Evolutionary conservation across 2,329 filamentous ascomycete species (phyloP).

Genomic region (Epicoccum sorghinum): DNA sequence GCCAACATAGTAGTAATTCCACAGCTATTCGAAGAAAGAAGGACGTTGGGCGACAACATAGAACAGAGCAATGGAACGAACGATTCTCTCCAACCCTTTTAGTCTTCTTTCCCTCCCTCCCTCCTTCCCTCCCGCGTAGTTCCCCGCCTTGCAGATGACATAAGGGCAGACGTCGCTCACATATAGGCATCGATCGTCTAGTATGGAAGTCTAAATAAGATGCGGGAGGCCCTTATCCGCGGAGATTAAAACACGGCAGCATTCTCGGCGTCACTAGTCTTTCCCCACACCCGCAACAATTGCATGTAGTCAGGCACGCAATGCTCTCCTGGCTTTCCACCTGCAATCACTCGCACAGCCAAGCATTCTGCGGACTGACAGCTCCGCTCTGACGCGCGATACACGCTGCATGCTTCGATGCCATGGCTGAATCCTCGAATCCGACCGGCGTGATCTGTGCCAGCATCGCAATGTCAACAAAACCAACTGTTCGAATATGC

Average conservation of each 20-base stretch:
- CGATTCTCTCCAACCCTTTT: too few relatives aligned
- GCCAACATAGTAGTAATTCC: constrained; percentile 53
- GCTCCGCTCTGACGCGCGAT: neutral
- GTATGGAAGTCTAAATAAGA: constrained; percentile 4
- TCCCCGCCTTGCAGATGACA: constrained; percentile 1
- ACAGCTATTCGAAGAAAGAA: too few relatives aligned
- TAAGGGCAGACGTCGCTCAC: neutral
- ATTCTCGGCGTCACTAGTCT: too few relatives aligned
- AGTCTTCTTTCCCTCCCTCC: neutral
- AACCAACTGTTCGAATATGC: too few relatives aligned
- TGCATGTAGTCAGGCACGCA: constrained; percentile 14
- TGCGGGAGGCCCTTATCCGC: constrained; percentile 1
- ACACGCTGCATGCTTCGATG: neutral
- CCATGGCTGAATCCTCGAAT: neutral
- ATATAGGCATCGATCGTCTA: too few relatives aligned
- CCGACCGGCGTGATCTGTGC: too few relatives aligned
- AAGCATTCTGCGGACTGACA: constrained; percentile 13
- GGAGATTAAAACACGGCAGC: constrained; percentile 1
- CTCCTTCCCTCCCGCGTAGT: too few relatives aligned
- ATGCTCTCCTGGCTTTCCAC: too few relatives aligned
- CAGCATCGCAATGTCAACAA: too few relatives aligned
- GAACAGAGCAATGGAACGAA: constrained; percentile 11
- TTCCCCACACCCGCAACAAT: constrained; percentile 4
- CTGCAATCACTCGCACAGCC: neutral
- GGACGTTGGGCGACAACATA: too few relatives aligned